A percentile compares a stretch with the other conserved stretches of the same genome.
phyloP scores from a whole-genome alignment of 441 rosid species.

The Corymbia citriodora region DNA sequence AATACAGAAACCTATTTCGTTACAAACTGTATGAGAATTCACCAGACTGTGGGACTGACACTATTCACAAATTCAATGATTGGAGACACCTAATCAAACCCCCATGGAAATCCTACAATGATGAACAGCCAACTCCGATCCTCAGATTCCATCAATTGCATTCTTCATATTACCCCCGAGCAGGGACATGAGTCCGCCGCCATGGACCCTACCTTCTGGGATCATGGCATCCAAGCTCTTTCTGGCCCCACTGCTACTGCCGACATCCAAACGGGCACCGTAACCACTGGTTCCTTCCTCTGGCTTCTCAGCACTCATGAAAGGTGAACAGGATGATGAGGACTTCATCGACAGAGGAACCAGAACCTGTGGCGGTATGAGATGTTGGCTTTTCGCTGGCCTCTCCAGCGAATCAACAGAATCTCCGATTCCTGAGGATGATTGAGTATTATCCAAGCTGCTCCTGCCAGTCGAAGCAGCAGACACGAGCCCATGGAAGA shows the following conservation, averaged over 20 bases:
- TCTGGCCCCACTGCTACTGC: conserved; percentile 16
- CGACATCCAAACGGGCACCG: not conserved
- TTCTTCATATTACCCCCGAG: conserved; percentile 60
- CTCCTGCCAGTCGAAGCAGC: conserved; percentile 38
- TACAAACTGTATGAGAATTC: not conserved
- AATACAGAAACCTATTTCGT: not conserved
- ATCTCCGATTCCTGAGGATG: conserved; percentile 54
- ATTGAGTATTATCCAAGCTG: conserved; percentile 43
- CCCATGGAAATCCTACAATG: conserved; percentile 9
- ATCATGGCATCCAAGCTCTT: conserved; percentile 43
- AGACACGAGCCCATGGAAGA: conserved; percentile 81
- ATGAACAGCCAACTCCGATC: not conserved
- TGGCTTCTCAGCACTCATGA: conserved; percentile 25
- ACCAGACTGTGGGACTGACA: not conserved
- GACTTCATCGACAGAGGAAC: conserved; percentile 91
- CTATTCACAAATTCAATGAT: conserved; percentile 18
- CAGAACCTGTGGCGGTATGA: conserved; percentile 78
- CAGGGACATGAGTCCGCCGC: conserved; percentile 91
- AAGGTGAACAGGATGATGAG: conserved; percentile 29
- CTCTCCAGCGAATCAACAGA: conserved; percentile 57
- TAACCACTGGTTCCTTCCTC: conserved; percentile 26
- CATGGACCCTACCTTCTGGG: conserved; percentile 97
- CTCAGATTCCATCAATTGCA: conserved; percentile 45
- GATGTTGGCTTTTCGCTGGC: conserved; percentile 44
- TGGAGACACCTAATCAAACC: conserved; percentile 1